These are phyloP conservation scores for Cruciata laevipes DNA, from an alignment of 257 asterid genomes.

Conservation along the genomic window DNA sequence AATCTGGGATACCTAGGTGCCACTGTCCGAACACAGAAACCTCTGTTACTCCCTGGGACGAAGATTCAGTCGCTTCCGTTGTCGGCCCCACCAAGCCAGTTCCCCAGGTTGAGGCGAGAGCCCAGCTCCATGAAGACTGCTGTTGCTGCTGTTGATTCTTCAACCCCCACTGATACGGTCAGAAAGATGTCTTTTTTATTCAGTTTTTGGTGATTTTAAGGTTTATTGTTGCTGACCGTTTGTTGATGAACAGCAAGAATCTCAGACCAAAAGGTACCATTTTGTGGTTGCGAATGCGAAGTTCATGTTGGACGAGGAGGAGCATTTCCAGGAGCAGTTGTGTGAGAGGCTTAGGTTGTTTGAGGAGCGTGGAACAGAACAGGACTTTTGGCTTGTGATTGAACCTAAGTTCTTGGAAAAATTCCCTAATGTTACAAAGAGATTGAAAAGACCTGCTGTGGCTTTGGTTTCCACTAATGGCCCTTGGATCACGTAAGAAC, in stretches of 20 bases:
- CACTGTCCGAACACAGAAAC: conserved; percentile 29
- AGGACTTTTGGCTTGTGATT: conserved; percentile 93
- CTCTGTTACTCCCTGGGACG: conserved; percentile 31
- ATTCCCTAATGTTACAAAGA: conserved; percentile 64
- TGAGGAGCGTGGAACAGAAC: conserved; percentile 58
- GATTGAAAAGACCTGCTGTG: conserved; percentile 88
- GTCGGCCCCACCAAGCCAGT: conserved; percentile 33
- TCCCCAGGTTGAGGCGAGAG: conserved; percentile 24
- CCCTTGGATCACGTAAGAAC: conserved; percentile 81
- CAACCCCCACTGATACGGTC: conserved; percentile 60
- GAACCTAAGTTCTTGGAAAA: conserved; percentile 94
- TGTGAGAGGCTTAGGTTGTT: conserved; percentile 59
- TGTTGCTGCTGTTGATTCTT: conserved; percentile 70
- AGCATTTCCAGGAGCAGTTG: conserved; percentile 87
- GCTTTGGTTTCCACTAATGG: conserved; percentile 93
- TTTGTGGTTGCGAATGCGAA: conserved; percentile 90
- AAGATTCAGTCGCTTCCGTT: conserved; percentile 21
- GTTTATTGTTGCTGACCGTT: neutral
- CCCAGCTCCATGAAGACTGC: conserved; percentile 37
- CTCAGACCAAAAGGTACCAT: conserved; percentile 52
- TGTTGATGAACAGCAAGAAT: conserved; percentile 33
- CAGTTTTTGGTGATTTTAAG: neutral
- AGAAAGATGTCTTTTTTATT: neutral
- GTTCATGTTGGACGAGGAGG: conserved; percentile 98
- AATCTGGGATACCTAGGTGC: conserved; percentile 52